Base-by-base conservation (phyloP, 1,284 basidiomycete genomes). In the Stygiomarasmius scandens region DNA sequence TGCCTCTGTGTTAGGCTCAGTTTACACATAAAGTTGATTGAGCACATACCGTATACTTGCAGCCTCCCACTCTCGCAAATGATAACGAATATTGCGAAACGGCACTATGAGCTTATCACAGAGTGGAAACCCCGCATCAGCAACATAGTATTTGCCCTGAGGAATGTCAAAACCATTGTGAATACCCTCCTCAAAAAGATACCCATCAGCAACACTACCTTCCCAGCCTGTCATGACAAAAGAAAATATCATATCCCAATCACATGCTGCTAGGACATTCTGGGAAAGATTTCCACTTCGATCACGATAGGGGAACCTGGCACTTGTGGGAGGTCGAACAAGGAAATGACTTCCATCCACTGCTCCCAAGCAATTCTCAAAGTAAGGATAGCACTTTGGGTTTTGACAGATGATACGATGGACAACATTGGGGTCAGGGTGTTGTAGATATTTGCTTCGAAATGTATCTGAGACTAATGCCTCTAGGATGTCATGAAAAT, bases 351-450 rank as follows among this genome's bases (percentile, higher is more conserved):
- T 61, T 2, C 70, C 64, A 61, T 72, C 69, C 43, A 71, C 57
- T 11, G 67, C 68, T 2, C 60, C 68, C 49, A 66, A 38, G 24
- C 55, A 60, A 41, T 67, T 49, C 44, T 64, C 54, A 58, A 72
- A 71, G 41, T 52, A 69, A 0, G 68, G 68, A 50, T 58, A 69
- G 45, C 67, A 58, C 41, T 63, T 66, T 1, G 62, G 60, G 47
- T 69, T 63, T 3, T 54, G 32, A 3, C 3, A 6, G 32, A 69
- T 66, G 59, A 9, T 11, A 16, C 5, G 14, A 38, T 20, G 43
- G 43, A 54, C 34, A 38, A n/a, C n/a, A 23, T 23, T 22, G 22
- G 16, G 57, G 45, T 64, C 41, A 5, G 46, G 46, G 6, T 19
- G 49, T n/a, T n/a, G n/a, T n/a, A n/a, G n/a, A n/a, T n/a, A n/a